Evolutionary conservation across 768 basidiomycete genomes (phyloP).

Genomic region (Pholiota microspora): DNA sequence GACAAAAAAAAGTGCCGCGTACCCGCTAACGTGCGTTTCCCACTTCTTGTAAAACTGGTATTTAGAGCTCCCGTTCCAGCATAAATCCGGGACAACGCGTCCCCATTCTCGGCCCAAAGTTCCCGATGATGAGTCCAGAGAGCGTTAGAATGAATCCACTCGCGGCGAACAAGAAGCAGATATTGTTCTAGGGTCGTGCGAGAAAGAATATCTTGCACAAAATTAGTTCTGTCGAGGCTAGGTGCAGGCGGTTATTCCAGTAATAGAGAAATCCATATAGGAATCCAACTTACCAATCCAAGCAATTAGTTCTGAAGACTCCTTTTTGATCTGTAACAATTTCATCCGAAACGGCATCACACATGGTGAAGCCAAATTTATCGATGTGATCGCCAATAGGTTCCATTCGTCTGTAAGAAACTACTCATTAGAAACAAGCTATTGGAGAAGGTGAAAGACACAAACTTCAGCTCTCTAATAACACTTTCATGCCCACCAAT

Average conservation of each 20-base stretch:
- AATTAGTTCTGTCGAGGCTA: conserved; percentile 96
- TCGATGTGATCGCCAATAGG: conserved; percentile 64
- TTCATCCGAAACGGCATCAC: conserved; percentile 61
- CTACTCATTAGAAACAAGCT: conserved; percentile 3
- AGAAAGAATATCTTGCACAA: conserved; percentile 93
- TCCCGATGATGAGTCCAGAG: conserved; percentile 90
- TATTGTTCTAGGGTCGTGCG: conserved; percentile 80
- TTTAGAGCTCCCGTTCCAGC: conserved; percentile 93
- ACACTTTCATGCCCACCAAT: conserved; percentile 87
- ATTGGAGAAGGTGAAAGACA: background rate
- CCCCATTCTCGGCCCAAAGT: conserved; percentile 97
- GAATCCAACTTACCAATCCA: conserved; percentile 73
- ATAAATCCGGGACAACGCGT: conserved; percentile 90
- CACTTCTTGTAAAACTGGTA: conserved; percentile 92
- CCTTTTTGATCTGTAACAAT: conserved; percentile 88
- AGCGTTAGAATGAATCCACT: conserved; percentile 65
- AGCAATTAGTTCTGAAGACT: conserved; percentile 90
- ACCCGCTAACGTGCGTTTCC: conserved; percentile 92
- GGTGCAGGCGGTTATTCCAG: conserved; percentile 2
- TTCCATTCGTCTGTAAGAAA: conserved; percentile 50
- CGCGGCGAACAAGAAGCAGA: conserved; percentile 71
- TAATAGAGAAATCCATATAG: background rate
- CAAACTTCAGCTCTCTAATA: conserved; percentile 66
- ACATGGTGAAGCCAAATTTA: conserved; percentile 83
- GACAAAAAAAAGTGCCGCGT: conserved; percentile 13